Evolutionary conservation across 768 basidiomycete species (phyloP).

Genomic region (Clavulina sp.): DNA sequence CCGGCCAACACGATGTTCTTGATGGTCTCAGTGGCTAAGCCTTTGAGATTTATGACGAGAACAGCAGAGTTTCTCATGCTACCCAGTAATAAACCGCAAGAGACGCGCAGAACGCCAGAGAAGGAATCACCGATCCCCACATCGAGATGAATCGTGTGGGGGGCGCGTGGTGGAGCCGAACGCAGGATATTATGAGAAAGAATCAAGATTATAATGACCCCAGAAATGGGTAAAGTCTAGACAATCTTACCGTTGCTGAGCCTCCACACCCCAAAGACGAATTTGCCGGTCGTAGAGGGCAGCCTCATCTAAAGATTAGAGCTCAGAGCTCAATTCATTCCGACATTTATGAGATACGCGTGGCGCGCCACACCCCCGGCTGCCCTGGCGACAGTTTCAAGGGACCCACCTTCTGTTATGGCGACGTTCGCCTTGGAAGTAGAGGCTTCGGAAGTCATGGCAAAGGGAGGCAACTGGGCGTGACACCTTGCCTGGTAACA

Average conservation of each 20-base stretch:
- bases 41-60: slow-evolving; percentile 57
- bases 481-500: too few species aligned
- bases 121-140: too few species aligned
- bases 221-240: neutral
- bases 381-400: too few species aligned
- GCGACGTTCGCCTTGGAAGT: neutral
- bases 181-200: too few species aligned
- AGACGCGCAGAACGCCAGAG: too few species aligned
- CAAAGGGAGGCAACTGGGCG: too few species aligned
- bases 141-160: too few species aligned
- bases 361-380: too few species aligned
- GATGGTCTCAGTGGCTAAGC: slow-evolving; percentile 81
- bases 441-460: too few species aligned
- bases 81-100: slow-evolving; percentile 2
- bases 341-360: too few species aligned
- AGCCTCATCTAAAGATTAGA: slow-evolving; percentile 32
- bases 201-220: neutral
- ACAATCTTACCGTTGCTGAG: slow-evolving; percentile 69
- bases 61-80: slow-evolving; percentile 94
- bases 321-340: slow-evolving; percentile 15
- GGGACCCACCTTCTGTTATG: slow-evolving; percentile 1
- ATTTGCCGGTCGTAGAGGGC: slow-evolving; percentile 94
- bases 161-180: too few species aligned
- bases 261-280: slow-evolving; percentile 94
- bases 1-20: slow-evolving; percentile 97